Conservation (phyloP, 441 rosid species). For the Mallotus japonicus region DNA sequence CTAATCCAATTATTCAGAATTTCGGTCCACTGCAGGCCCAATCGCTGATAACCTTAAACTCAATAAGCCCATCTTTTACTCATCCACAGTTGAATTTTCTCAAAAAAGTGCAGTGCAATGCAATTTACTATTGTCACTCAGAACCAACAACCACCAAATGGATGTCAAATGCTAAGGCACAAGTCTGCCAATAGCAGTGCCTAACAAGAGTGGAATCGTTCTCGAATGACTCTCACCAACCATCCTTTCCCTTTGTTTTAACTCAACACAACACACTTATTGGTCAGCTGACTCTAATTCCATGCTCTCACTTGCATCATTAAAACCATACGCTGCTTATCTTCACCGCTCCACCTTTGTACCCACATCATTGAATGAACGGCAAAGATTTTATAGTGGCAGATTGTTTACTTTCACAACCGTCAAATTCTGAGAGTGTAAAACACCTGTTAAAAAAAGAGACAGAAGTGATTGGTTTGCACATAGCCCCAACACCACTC, state of each 20-base stretch:
- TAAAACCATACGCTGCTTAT: slow-evolving; percentile 5
- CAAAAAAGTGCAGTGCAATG: too few species aligned
- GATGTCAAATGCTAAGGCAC: too few species aligned
- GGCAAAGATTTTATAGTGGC: not conserved
- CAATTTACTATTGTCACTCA: too few species aligned
- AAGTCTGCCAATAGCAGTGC: not conserved
- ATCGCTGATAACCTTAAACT: not conserved
- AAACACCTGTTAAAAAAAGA: slow-evolving; percentile 11
- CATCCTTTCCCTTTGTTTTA: not conserved
- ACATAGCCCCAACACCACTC: slow-evolving; percentile 49
- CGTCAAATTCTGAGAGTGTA: slow-evolving; percentile 10
- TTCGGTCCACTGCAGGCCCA: not conserved
- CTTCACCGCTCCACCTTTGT: not conserved
- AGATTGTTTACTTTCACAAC: slow-evolving; percentile 3
- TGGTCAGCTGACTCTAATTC: slow-evolving; percentile 6
- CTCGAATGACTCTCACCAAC: not conserved
- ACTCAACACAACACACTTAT: not conserved
- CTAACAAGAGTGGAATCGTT: not conserved
- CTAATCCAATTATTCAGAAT: not conserved
- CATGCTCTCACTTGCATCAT: slow-evolving; percentile 13
- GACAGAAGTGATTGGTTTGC: slow-evolving; percentile 35
- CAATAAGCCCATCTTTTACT: too few species aligned
- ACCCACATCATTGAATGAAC: not conserved
- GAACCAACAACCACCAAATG: too few species aligned
- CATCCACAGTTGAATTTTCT: too few species aligned